Evolutionary conservation across 768 basidiomycete genomes (phyloP).

Genomic region (Rubroboletus pulcherrimus): DNA sequence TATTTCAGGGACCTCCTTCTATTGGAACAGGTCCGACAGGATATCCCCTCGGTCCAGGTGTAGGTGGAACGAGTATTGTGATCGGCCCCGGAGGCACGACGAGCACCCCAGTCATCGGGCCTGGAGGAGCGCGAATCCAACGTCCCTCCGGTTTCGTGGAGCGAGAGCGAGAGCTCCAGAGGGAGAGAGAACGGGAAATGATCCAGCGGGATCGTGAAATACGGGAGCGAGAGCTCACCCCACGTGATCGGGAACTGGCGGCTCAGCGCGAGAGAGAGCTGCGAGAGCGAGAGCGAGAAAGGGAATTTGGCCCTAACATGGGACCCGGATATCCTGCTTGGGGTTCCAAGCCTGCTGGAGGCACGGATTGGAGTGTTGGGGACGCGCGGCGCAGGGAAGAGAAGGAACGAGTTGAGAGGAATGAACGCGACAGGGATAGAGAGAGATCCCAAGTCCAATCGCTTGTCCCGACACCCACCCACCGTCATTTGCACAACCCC

Average conservation of each 20-base stretch:
- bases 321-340: conserved; percentile 24
- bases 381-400: conserved; percentile 37
- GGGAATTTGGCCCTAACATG: conserved; percentile 24
- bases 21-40: conserved; percentile 15
- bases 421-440: conserved; percentile 27
- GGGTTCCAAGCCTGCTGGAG: conserved; percentile 33
- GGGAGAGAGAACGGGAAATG: conserved; percentile 26
- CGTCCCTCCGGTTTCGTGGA: conserved; percentile 33
- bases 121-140: conserved; percentile 20
- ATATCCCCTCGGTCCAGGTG: conserved; percentile 22
- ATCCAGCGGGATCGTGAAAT: conserved; percentile 29
- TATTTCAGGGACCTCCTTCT: conserved; percentile 24
- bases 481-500: conserved; percentile 33
- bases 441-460: conserved; percentile 29
- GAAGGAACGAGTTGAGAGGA: conserved; percentile 23
- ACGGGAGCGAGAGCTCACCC: conserved; percentile 18
- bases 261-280: conserved; percentile 24
- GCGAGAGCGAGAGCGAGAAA: conserved; percentile 20
- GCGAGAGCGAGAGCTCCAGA: conserved; percentile 22
- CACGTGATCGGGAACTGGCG: conserved; percentile 22
- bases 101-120: conserved; percentile 13
- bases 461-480: conserved; percentile 20
- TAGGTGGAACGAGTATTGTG: conserved; percentile 19
- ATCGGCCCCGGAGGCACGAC: conserved; percentile 26
- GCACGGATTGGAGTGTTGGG: conserved; percentile 32